A percentile compares a stretch with the other conserved stretches of the same genome.
These are phyloP conservation scores for Lupinus albus DNA, from an alignment of 306 rosid genomes.

Conservation along the genomic window DNA sequence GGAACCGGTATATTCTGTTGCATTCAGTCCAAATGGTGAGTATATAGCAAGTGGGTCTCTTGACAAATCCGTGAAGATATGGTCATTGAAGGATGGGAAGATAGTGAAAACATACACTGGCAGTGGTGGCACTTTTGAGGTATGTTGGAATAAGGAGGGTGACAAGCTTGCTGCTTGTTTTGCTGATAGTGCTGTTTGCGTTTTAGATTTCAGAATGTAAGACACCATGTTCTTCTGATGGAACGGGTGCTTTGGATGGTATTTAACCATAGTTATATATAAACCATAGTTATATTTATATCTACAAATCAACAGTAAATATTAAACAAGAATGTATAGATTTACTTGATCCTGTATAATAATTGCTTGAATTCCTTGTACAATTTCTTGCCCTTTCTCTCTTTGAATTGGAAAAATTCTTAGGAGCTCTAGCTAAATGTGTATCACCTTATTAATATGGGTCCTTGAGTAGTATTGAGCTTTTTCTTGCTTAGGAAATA, in stretches of 20 bases:
- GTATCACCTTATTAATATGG: too few relatives aligned
- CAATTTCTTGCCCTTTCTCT: slow-evolving; percentile 1
- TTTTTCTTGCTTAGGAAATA: too few relatives aligned
- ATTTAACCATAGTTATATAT: slow-evolving; percentile 35
- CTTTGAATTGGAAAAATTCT: neutral
- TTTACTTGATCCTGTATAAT: slow-evolving; percentile 15
- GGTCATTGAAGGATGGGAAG: slow-evolving; percentile 86
- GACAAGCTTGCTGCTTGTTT: slow-evolving; percentile 87
- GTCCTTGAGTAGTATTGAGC: too few relatives aligned
- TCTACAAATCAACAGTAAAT: slow-evolving; percentile 27
- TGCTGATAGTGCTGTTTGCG: slow-evolving; percentile 69
- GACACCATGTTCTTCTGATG: slow-evolving; percentile 23
- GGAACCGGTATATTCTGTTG: slow-evolving; percentile 81
- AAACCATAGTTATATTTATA: too few relatives aligned
- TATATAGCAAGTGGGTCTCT: slow-evolving; percentile 89
- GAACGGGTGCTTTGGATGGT: slow-evolving; percentile 42
- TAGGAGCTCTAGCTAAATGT: too few relatives aligned
- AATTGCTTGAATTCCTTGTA: slow-evolving; percentile 3
- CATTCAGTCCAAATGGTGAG: slow-evolving; percentile 88
- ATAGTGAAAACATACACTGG: slow-evolving; percentile 75
- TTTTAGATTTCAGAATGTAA: slow-evolving; percentile 59
- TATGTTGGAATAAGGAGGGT: slow-evolving; percentile 90
- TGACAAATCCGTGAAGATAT: slow-evolving; percentile 74
- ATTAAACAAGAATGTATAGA: slow-evolving; percentile 34
- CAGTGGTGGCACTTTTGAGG: slow-evolving; percentile 83